phyloP scores from a whole-genome alignment of 2,329 filamentous ascomycete species.

The Cladosporium austrohemisphaericum region DNA sequence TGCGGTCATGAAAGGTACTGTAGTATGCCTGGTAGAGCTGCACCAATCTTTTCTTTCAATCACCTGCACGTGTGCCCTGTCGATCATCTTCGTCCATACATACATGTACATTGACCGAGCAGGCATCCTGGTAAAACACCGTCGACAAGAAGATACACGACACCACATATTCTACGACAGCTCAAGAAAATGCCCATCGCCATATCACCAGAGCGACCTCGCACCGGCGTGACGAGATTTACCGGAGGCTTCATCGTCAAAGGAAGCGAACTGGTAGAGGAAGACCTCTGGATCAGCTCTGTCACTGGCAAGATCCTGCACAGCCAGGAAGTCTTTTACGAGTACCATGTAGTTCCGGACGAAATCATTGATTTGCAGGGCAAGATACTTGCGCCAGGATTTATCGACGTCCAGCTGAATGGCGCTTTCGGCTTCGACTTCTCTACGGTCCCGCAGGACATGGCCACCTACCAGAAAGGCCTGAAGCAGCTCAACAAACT shows the following conservation, averaged over 20 bases:
- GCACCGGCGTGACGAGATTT: slow-evolving; percentile 55
- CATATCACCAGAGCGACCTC: slow-evolving; percentile 36
- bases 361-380: slow-evolving; percentile 73
- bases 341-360: slow-evolving; percentile 66
- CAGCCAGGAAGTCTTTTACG: slow-evolving; percentile 64
- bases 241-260: slow-evolving; percentile 74
- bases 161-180: neutral
- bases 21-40: too few relatives aligned
- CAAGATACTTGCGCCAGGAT: slow-evolving; percentile 76
- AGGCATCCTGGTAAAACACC: neutral
- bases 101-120: neutral
- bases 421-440: slow-evolving; percentile 93
- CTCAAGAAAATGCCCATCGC: slow-evolving; percentile 38
- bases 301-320: slow-evolving; percentile 75
- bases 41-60: slow-evolving; percentile 27
- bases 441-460: slow-evolving; percentile 62
- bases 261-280: slow-evolving; percentile 62
- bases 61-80: neutral
- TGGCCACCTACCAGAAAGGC: slow-evolving; percentile 67
- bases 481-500: slow-evolving; percentile 66
- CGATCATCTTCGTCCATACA: neutral
- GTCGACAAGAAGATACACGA: too few relatives aligned
- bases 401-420: slow-evolving; percentile 91
- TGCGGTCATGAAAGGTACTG: too few relatives aligned
- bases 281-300: slow-evolving; percentile 88